Evolutionary conservation across 305 asterid genomes (phyloP), one percentile per base, ranked within the genome.

Genomic region (Rubia occidens): DNA sequence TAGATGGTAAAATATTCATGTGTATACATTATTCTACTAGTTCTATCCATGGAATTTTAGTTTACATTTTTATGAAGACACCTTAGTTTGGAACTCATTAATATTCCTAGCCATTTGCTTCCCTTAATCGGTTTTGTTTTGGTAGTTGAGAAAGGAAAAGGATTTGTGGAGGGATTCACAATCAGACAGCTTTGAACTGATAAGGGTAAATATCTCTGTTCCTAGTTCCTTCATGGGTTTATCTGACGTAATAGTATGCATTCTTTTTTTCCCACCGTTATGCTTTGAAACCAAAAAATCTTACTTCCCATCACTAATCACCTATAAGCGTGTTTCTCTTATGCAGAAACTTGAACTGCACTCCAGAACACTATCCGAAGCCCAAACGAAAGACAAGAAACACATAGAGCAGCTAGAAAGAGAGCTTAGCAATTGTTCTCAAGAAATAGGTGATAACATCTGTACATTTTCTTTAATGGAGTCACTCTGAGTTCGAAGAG

Each of bases 111-210:
- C 53, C 54, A 43, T 42, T 64, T 64, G 35, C 56, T 64, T 58
- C 32, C 58, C 58, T 58, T 39, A 37, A 29, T 66, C 69, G 10
- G 75, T 63, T 77, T 74, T 59, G 68, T 64, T 70, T 71, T 68
- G 81, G 69, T 87, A 92, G 96, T 81, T 88, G 72, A 82, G 82
- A 62, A 89, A 82, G 81, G 95, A 89, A 74, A 92, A 83, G 81
- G 89, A 92, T 77, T 67, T 70, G 73, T 81, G 87, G 80, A 83
- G 79, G 79, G 92, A 82, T 76, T 85, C 98, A n/a, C 87, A 86
- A 76, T 80, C 85, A 67, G 78, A 83, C 81, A 85, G 95, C 80
- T 84, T 89, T 65, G 88, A 89, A 49, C 82, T 89, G 69, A 87
- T 92, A 82, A 84, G 82, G 72, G 98, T 92, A 83, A 72, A 68